Percentiles rank a stretch among this genome's conserved stretches.
phyloP scores from a whole-genome alignment of 139 green algal species.

The Yamagishiella unicocca region DNA sequence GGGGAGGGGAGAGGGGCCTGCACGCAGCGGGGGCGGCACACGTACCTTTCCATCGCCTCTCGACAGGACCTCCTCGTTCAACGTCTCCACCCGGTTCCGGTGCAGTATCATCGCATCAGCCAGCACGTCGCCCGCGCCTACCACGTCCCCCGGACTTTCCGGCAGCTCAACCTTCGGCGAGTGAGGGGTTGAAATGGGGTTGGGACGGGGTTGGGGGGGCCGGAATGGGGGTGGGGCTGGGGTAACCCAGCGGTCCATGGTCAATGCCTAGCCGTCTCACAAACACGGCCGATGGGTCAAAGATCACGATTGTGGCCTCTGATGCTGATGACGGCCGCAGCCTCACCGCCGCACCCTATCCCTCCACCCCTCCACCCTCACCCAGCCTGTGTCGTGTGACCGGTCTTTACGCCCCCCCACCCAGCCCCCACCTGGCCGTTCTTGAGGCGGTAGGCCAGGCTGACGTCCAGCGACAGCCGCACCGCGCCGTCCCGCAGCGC shows the following conservation, averaged over 20 bases:
- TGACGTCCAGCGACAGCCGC: conserved; percentile 15
- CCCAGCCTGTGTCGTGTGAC: no score
- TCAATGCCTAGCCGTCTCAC: no score
- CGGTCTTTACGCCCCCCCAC: neutral
- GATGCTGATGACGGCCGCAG: no score
- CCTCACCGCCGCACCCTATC: neutral
- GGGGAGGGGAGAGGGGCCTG: no score
- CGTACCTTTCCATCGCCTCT: conserved; percentile 51
- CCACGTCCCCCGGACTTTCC: neutral
- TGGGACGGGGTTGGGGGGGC: neutral
- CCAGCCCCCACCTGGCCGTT: conserved; percentile 29
- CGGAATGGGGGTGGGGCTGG: neutral
- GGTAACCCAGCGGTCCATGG: no score
- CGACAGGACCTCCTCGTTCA: conserved; percentile 48
- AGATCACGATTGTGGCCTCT: no score
- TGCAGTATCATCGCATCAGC: conserved; percentile 36
- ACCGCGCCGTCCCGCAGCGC: conserved; percentile 10
- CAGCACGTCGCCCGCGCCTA: conserved; percentile 7
- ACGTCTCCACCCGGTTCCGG: conserved; percentile 11
- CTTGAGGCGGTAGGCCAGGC: neutral
- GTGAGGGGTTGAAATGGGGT: neutral
- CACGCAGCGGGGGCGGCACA: no score
- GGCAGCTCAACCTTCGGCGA: conserved; percentile 49
- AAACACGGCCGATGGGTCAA: no score
- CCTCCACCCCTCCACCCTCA: neutral